Evolutionary conservation across 352 stramenopile species (phyloP).

Genomic region (Phytophthora boehmeriae): DNA sequence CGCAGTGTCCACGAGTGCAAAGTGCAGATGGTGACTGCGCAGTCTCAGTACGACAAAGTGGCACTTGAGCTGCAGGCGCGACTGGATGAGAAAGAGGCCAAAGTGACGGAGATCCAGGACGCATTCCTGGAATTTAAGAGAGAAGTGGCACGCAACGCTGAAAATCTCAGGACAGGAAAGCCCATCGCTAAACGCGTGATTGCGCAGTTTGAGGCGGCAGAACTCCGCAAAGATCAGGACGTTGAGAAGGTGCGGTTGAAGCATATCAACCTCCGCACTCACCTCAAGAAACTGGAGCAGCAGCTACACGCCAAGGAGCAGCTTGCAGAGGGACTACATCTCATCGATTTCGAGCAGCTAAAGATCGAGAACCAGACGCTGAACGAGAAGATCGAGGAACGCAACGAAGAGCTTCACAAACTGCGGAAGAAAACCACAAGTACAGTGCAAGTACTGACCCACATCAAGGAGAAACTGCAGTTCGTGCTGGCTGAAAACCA

Average conservation of each 20-base stretch:
- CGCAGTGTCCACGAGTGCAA: constrained; percentile 81
- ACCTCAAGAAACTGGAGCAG: constrained; percentile 93
- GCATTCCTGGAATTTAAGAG: constrained; percentile 95
- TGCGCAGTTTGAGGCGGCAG: constrained; percentile 84
- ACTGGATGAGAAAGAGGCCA: constrained; percentile 93
- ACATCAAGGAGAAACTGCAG: constrained; percentile 97
- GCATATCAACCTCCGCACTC: constrained; percentile 93
- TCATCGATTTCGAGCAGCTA: constrained; percentile 97
- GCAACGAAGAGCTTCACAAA: constrained; percentile 96
- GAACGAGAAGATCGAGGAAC: constrained; percentile 97
- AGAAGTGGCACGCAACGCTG: constrained; percentile 89
- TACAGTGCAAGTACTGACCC: constrained; percentile 95
- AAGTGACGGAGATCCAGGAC: constrained; percentile 92
- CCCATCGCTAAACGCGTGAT: constrained; percentile 89
- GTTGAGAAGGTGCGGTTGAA: constrained; percentile 91
- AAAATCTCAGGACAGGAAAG: constrained; percentile 92
- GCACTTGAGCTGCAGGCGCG: constrained; percentile 83
- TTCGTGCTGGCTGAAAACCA: constrained; percentile 92
- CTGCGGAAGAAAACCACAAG: constrained; percentile 95
- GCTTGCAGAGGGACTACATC: constrained; percentile 92
- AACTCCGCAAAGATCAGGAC: constrained; percentile 86
- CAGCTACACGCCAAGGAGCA: constrained; percentile 94
- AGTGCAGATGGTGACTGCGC: constrained; percentile 56
- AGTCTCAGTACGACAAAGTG: constrained; percentile 87
- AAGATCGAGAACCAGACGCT: constrained; percentile 98